Conservation (phyloP, 2,329 filamentous ascomycete species). For the Aureobasidium sp. region DNA sequence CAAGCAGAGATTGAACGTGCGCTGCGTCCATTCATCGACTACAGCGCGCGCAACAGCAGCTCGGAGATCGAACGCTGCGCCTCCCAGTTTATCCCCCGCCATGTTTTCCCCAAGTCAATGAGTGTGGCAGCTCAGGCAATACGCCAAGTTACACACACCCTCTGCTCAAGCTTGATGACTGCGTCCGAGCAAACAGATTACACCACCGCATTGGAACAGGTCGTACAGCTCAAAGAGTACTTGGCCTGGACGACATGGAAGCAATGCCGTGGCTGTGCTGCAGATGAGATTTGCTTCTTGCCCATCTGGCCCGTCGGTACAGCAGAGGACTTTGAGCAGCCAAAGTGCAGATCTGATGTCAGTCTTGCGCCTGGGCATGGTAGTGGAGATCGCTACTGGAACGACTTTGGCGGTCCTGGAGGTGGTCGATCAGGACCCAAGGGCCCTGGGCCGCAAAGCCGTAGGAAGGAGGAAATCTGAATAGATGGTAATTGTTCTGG, state of each 20-base stretch:
- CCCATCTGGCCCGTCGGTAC: slow-evolving; percentile 58
- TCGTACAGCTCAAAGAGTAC: slow-evolving; percentile 41
- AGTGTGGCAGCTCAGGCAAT: slow-evolving; percentile 27
- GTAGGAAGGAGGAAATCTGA: neutral
- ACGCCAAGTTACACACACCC: slow-evolving; percentile 24
- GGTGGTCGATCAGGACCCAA: slow-evolving; percentile 5
- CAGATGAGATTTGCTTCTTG: slow-evolving; percentile 53
- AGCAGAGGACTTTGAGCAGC: slow-evolving; percentile 47
- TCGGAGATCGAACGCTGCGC: slow-evolving; percentile 43
- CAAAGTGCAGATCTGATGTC: slow-evolving; percentile 33
- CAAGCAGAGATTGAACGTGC: slow-evolving; percentile 25
- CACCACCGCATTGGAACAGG: slow-evolving; percentile 25
- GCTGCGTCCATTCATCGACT: slow-evolving; percentile 35
- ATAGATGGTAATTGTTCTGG: neutral
- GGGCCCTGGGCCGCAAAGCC: neutral
- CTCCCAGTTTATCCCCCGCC: slow-evolving; percentile 34
- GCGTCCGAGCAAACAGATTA: slow-evolving; percentile 19
- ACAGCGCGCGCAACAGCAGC: slow-evolving; percentile 29
- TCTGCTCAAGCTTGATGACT: slow-evolving; percentile 31
- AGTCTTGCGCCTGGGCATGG: slow-evolving; percentile 21
- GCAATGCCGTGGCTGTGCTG: slow-evolving; percentile 46
- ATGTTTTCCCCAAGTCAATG: slow-evolving; percentile 17
- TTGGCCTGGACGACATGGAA: slow-evolving; percentile 58
- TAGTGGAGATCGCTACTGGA: slow-evolving; percentile 21
- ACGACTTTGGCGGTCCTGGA: slow-evolving; percentile 16